Percentiles rank a stretch among this genome's conserved stretches.
Evolutionary conservation across 805 yeast genomes (phyloP).

Genomic region (baker's yeast (Saccharomyces cerevisiae)): DNA sequence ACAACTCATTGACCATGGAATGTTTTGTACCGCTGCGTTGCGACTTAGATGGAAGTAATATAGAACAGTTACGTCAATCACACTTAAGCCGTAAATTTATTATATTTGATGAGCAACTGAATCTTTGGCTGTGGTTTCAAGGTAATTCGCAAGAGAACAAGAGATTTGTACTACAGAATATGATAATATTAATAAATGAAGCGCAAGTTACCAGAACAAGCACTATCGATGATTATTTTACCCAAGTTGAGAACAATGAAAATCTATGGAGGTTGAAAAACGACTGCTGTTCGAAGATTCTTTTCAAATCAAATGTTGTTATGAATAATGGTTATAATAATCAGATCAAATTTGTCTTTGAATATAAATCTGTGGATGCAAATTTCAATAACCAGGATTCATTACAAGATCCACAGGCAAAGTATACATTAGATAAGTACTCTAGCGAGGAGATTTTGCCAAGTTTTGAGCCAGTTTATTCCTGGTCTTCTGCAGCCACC

Average conservation of each 20-base stretch:
- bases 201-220: conserved; percentile 11
- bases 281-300: conserved; percentile 10
- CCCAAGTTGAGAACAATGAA: not conserved
- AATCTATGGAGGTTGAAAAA: conserved; percentile 13
- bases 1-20: conserved; percentile 10
- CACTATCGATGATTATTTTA: conserved; percentile 2
- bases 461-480: conserved; percentile 23
- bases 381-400: not conserved
- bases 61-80: conserved; percentile 7
- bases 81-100: conserved; percentile 19
- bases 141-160: not conserved
- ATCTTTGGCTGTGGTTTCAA: conserved; percentile 3
- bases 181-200: conserved; percentile 25
- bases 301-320: conserved; percentile 26
- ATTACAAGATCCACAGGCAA: not conserved
- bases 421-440: not conserved
- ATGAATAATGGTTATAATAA: conserved; percentile 30
- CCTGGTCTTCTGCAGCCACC: conserved; percentile 4
- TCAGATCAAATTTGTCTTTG: conserved; percentile 13
- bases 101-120: conserved; percentile 26
- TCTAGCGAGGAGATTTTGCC: conserved; percentile 13
- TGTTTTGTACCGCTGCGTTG: conserved; percentile 17
- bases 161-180: conserved; percentile 2
- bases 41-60: conserved; percentile 3
- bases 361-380: conserved; percentile 4